These are phyloP conservation scores for Symbiotaphrina buchneri DNA, from an alignment of 495 filamentous ascomycete genomes.

Conservation along the genomic window DNA sequence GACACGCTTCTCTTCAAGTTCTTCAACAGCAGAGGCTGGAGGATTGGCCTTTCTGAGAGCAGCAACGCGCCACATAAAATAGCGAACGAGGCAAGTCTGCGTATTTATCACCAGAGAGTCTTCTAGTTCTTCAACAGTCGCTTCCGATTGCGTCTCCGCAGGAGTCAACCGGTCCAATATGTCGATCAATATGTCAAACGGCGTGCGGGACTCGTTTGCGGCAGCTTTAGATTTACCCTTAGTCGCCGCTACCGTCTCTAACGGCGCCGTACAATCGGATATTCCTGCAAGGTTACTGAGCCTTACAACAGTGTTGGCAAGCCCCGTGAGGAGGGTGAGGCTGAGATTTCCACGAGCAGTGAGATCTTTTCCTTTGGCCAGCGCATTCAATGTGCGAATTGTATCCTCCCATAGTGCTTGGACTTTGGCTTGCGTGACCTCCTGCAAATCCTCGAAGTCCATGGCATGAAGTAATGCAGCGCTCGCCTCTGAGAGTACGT, in stretches of 20 bases:
- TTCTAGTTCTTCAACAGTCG: slow-evolving; percentile 20
- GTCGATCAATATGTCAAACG: slow-evolving; percentile 33
- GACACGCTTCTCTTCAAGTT: slow-evolving; percentile 30
- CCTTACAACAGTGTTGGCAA: slow-evolving; percentile 63
- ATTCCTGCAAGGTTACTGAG: slow-evolving; percentile 68
- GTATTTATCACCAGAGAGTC: slow-evolving; percentile 52
- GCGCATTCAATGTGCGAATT: slow-evolving; percentile 39
- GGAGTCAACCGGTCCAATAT: not conserved
- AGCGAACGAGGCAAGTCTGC: slow-evolving; percentile 53
- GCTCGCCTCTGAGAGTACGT: slow-evolving; percentile 67
- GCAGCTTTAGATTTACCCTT: slow-evolving; percentile 17
- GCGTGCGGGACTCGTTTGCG: slow-evolving; percentile 13
- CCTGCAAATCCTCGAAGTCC: slow-evolving; percentile 66
- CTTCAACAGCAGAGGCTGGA: slow-evolving; percentile 25
- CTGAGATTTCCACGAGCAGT: slow-evolving; percentile 35
- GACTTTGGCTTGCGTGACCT: slow-evolving; percentile 59
- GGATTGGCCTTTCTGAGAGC: slow-evolving; percentile 18
- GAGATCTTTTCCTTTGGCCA: slow-evolving; percentile 45
- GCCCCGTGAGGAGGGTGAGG: slow-evolving; percentile 33
- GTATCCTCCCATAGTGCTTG: slow-evolving; percentile 69
- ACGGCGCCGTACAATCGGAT: slow-evolving; percentile 44
- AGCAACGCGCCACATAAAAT: slow-evolving; percentile 86
- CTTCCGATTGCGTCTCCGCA: not conserved
- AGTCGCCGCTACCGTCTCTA: slow-evolving; percentile 44
- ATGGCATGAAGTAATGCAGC: slow-evolving; percentile 67